These are phyloP conservation scores for Pseudonitzschia multiseries DNA, from an alignment of 108 stramenopile species.

Conservation along the genomic window DNA sequence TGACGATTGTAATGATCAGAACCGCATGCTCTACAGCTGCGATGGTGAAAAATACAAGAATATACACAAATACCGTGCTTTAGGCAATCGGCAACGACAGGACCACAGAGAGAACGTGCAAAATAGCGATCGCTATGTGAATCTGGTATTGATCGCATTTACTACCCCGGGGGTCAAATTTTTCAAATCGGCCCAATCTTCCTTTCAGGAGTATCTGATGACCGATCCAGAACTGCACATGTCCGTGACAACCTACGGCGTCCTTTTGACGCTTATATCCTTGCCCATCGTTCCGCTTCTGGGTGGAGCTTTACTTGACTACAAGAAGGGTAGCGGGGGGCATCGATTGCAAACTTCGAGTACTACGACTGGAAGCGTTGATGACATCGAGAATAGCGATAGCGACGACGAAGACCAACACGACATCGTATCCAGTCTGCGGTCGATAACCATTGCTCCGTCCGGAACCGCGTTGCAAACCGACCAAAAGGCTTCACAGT, in stretches of 20 bases:
- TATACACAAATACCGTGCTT: not conserved
- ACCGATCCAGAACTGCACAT: not conserved
- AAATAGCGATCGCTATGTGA: not conserved
- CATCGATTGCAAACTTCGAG: not conserved
- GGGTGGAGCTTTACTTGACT: not conserved
- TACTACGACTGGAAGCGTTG: not conserved
- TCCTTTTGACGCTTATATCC: not conserved
- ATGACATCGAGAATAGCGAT: not conserved
- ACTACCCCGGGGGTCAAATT: slow-evolving; percentile 1
- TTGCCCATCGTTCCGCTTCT: not conserved
- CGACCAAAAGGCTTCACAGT: not conserved
- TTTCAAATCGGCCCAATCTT: not conserved
- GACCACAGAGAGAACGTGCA: not conserved
- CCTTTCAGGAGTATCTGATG: not conserved
- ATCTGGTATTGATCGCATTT: not conserved
- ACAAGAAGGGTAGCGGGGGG: not conserved
- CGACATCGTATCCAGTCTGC: not conserved
- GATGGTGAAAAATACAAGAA: not conserved
- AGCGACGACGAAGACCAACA: not conserved
- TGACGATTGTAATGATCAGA: no score
- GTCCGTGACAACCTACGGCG: not conserved
- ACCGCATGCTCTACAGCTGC: not conserved
- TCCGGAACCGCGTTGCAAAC: not conserved
- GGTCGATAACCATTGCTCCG: not conserved
- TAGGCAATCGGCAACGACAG: not conserved